Evolutionary conservation across 352 stramenopile species (phyloP), one percentile per base, ranked within the genome.

Genomic region (Phytophthora macrochlamydospora): DNA sequence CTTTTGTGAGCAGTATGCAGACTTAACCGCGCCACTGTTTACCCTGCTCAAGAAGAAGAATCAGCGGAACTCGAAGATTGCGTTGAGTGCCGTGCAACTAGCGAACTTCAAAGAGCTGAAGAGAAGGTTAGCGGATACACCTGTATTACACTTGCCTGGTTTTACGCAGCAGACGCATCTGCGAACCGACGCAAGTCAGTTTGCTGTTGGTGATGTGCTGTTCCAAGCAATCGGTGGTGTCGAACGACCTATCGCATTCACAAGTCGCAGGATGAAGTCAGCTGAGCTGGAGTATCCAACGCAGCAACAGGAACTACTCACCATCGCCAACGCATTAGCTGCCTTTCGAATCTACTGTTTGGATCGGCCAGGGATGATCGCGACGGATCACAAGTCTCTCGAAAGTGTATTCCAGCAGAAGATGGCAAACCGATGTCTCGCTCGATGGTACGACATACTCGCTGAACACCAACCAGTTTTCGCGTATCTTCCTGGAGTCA

Each of bases 401-500:
- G 51, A 57, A 45, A 8, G 14, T 18, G 11, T 57, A 13, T 57
- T 57, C 8, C 37, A 31, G 51, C 51, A 57, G 33, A 57, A 57
- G 35, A 57, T 37, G n/a, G 33, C 32, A 7, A 57, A 57, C 35
- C 30, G 51, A 5, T 8, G 51, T 45, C 14, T 57, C 6, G 31
- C 33, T 12, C 13, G 51, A 9, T 57, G 51, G 51, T 42, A 42
- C 29, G 18, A 57, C 45, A 37, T 42, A 4, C 51, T 57, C 12
- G 51, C 51, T n/a, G 51, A 44, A n/a, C 45, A 42, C 28, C 51
- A 57, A 24, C 35, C 51, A 6, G 32, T 29, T 30, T 57, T 57
- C 37, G 62, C 29, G 52, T 70, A 52, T 12, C 62, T 59, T 24
- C 61, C 62, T 35, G 62, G 56, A 43, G 49, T 48, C 8, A 59